Base-by-base conservation (phyloP, 2,329 filamentous ascomycete species). In the Thermochaetoides dissita region DNA sequence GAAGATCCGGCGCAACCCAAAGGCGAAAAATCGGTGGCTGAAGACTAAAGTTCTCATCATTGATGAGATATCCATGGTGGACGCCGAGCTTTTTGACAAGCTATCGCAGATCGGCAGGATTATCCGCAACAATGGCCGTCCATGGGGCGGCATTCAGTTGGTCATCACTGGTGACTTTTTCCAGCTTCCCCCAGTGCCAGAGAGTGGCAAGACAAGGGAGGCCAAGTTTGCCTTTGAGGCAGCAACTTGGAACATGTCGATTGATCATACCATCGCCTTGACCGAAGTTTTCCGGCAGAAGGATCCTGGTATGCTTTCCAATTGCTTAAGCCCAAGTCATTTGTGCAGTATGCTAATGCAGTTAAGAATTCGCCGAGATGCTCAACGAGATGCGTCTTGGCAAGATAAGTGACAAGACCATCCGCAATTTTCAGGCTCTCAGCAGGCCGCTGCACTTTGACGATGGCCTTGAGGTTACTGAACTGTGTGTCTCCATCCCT, bases 1-100 rank as follows among this genome's bases (percentile, higher is more conserved):
- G 60, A 98, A 95, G 69, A 85, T 98, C 53, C 81, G 84, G 53
- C 76, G 79, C 45, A 95, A 96, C 51, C 71, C 74, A 11, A 96
- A 95, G 58, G 86, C 87, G 17, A 89, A 84, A 57, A 81, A 78
- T 49, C 76, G 89, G 34, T 98, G 93, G 93, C 64, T 93, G 50
- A 76, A 79, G 43, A 94, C 87, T 0, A 94, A 88, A 56, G 77
- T 86, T 9, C 72, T 98, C 24, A 72, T 98, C 51, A 76, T 98
- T 53, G 91, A 98, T 61, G 91, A 98, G 59, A 80, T 98, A 3
- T 96, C 91, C 9, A 98, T 98, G 93, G 88, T 98, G 5, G 91
- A 98, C 54, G 91, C 86, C 1, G 88, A 95, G 31, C 69, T 98
- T 0, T 98, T 96, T 51, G 91, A 98, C 65, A 98, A 98, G 60